Evolutionary conservation across 176 grass and related monocot genomes (phyloP).

Genomic region (Hsuehochloa calcarea): DNA sequence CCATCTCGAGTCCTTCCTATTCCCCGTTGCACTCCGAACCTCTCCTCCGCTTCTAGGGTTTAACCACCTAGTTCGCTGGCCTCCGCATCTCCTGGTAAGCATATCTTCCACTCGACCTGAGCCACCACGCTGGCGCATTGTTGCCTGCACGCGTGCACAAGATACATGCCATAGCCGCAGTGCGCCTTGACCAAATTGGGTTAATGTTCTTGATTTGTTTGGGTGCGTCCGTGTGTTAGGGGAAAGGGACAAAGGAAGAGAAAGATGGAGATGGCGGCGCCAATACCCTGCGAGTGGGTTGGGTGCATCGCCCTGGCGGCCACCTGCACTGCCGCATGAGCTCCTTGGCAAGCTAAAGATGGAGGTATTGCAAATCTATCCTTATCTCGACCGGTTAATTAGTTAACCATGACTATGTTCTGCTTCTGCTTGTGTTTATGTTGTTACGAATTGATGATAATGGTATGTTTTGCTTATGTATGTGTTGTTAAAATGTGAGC

Average conservation of each 20-base stretch:
- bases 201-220: too few species aligned
- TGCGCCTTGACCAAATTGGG: too few species aligned
- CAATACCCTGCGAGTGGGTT: conserved; percentile 74
- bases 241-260: background rate
- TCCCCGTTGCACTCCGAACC: too few species aligned
- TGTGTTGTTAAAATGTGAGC: conserved; percentile 59
- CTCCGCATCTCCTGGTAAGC: too few species aligned
- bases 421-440: background rate
- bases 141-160: too few species aligned
- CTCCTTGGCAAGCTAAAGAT: conserved; percentile 71
- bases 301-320: conserved; percentile 67
- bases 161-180: too few species aligned
- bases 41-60: too few species aligned
- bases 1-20: too few species aligned
- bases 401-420: background rate
- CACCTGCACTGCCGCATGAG: conserved; percentile 77
- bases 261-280: conserved; percentile 42
- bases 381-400: conserved; percentile 1
- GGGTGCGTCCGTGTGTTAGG: background rate
- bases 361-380: conserved; percentile 48
- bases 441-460: background rate
- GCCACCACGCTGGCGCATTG: too few species aligned
- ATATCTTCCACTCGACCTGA: too few species aligned
- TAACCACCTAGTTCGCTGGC: too few species aligned
- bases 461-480: background rate